A percentile compares a stretch with the other conserved stretches of the same genome.
phyloP scores from a whole-genome alignment of 345 rosid species.

The Pistacia integerrima region DNA sequence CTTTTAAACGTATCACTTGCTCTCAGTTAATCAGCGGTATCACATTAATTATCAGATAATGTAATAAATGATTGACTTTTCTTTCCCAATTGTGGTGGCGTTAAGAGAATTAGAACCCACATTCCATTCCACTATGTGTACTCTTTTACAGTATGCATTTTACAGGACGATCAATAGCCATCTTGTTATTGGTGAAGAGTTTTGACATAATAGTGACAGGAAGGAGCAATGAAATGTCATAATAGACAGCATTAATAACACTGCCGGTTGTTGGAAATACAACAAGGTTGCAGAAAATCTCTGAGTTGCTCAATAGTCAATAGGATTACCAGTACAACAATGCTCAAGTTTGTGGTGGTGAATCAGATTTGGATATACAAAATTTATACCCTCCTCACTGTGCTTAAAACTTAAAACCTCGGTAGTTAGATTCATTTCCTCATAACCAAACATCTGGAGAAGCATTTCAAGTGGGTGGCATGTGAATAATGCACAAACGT shows the following conservation, averaged over 20 bases:
- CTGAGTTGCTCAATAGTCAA: neutral
- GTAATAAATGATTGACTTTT: no score
- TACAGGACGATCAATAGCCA: neutral
- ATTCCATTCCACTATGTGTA: neutral
- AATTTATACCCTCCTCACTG: neutral
- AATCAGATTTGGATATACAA: no score
- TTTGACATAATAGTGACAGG: neutral
- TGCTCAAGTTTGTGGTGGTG: neutral
- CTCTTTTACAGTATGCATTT: neutral
- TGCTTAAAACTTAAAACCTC: no score
- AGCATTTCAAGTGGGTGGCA: conserved; percentile 7
- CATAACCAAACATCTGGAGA: neutral
- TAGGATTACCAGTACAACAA: neutral
- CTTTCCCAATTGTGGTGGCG: no score
- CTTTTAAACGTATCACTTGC: no score
- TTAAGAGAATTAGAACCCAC: no score
- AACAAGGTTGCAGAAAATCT: neutral
- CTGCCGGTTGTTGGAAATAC: conserved; percentile 28
- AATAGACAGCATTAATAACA: conserved; percentile 20
- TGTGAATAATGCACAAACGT: conserved; percentile 20
- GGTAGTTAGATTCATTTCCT: no score
- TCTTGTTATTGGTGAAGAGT: neutral
- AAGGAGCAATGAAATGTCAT: neutral
- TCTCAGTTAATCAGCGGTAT: no score
- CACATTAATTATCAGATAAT: no score